Conservation (phyloP, 208 protist species). For the Strigomonas galati region DNA sequence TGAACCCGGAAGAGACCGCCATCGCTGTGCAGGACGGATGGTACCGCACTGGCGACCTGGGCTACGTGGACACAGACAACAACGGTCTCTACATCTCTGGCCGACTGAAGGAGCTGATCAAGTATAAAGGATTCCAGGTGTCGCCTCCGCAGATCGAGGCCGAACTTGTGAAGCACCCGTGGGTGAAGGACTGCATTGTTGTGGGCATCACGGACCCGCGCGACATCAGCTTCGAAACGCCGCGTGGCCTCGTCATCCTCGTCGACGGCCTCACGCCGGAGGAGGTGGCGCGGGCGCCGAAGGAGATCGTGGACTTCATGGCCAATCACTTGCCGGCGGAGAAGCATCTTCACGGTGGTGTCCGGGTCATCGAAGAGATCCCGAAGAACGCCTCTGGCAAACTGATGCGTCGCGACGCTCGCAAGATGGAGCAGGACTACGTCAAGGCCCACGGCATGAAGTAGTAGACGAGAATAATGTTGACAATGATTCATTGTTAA, state of each 20-base stretch:
- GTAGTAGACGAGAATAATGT: background rate
- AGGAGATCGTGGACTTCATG: slow-evolving; percentile 42
- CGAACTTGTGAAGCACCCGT: slow-evolving; percentile 48
- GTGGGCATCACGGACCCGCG: slow-evolving; percentile 49
- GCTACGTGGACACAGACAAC: slow-evolving; percentile 40
- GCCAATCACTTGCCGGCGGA: slow-evolving; percentile 36
- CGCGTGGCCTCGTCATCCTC: slow-evolving; percentile 65
- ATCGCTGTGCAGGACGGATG: slow-evolving; percentile 48
- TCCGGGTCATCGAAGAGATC: slow-evolving; percentile 42
- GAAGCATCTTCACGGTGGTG: slow-evolving; percentile 67
- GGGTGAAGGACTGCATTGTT: slow-evolving; percentile 65
- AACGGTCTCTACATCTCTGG: slow-evolving; percentile 46
- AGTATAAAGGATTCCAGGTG: slow-evolving; percentile 90
- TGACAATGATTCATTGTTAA: too few relatives aligned
- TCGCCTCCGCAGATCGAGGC: slow-evolving; percentile 80
- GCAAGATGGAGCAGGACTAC: slow-evolving; percentile 30
- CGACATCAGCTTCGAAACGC: slow-evolving; percentile 54
- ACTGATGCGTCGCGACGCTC: slow-evolving; percentile 63
- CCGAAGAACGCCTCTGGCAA: slow-evolving; percentile 49
- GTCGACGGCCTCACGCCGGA: slow-evolving; percentile 22
- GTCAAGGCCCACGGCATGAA: too few relatives aligned
- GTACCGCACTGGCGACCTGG: slow-evolving; percentile 82
- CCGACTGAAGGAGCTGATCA: slow-evolving; percentile 90
- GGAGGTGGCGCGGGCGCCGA: slow-evolving; percentile 34
- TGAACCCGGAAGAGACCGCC: slow-evolving; percentile 42